A percentile compares a stretch with the other conserved stretches of the same genome.
Evolutionary conservation across 2,329 filamentous ascomycete genomes (phyloP).

Genomic region (Lasiodiplodia gonubiensis): DNA sequence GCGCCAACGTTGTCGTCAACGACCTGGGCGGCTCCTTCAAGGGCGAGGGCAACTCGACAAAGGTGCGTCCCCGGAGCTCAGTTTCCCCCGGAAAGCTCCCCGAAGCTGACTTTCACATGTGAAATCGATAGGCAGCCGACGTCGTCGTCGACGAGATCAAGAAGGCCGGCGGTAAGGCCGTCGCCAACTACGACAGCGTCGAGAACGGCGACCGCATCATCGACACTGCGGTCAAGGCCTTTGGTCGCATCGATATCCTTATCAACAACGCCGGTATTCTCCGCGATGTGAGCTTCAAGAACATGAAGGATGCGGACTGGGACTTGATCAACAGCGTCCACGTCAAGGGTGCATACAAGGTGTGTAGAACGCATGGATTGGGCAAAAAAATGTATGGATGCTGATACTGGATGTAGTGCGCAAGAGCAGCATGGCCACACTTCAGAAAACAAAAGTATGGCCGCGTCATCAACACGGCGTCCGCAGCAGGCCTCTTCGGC

Average conservation of each 20-base stretch:
- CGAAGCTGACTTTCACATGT: constrained; percentile 25
- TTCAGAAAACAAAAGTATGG: constrained; percentile 99
- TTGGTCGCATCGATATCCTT: constrained; percentile 88
- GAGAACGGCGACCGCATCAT: constrained; percentile 95
- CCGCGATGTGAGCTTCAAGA: constrained; percentile 96
- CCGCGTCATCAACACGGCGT: constrained; percentile 93
- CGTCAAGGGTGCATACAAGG: constrained; percentile 90
- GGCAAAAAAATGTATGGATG: not conserved
- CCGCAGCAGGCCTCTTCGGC: constrained; percentile 93
- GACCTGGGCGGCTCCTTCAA: constrained; percentile 93
- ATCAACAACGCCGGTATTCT: constrained; percentile 98
- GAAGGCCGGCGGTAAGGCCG: constrained; percentile 88
- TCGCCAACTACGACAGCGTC: constrained; percentile 96
- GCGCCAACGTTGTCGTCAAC: constrained; percentile 95
- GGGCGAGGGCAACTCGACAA: constrained; percentile 85
- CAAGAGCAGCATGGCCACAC: constrained; percentile 92
- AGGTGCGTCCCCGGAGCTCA: constrained; percentile 61
- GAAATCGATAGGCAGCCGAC: constrained; percentile 70
- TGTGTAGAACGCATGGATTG: constrained; percentile 32
- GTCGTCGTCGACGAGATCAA: constrained; percentile 83
- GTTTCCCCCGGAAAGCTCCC: not conserved
- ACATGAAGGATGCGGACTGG: constrained; percentile 97
- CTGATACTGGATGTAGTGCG: constrained; percentile 59
- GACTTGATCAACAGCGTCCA: constrained; percentile 93
- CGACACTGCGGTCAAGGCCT: constrained; percentile 79